Percentiles rank a stretch among this genome's conserved stretches.
These are phyloP conservation scores for Phoma herbarum DNA, from an alignment of 2,329 filamentous ascomycete genomes.

Conservation along the genomic window DNA sequence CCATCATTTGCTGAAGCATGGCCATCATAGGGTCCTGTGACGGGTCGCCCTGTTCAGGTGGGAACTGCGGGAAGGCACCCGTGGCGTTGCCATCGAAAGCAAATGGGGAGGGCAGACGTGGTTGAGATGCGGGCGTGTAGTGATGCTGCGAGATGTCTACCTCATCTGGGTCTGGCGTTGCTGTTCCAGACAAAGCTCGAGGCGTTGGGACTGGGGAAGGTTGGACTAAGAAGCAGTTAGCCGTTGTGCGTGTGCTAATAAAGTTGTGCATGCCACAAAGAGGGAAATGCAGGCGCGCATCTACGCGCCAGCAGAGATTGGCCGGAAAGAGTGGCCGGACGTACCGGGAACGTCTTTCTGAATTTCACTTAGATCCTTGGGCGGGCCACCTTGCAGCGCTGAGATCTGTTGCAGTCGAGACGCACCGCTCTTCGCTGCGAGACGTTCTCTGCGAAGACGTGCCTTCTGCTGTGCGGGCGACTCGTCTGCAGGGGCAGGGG, in stretches of 20 bases:
- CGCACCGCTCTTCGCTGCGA: conserved; percentile 79
- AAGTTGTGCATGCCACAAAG: conserved; percentile 2
- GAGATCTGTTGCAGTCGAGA: conserved; percentile 79
- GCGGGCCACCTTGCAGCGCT: conserved; percentile 66
- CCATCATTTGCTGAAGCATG: conserved; percentile 79
- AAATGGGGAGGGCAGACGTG: conserved; percentile 51
- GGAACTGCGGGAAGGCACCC: conserved; percentile 27
- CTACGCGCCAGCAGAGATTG: conserved; percentile 3
- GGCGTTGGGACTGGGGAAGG: conserved; percentile 33
- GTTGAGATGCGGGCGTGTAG: conserved; percentile 64
- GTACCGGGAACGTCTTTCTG: conserved; percentile 48
- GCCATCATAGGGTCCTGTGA: conserved; percentile 74
- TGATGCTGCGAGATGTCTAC: conserved; percentile 81
- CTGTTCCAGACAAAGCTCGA: conserved; percentile 36
- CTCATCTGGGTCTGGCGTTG: conserved; percentile 71
- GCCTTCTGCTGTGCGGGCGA: conserved; percentile 65
- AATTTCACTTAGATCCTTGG: conserved; percentile 46
- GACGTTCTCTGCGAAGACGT: conserved; percentile 78
- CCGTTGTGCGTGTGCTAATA: conserved; percentile 13
- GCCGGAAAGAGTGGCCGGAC: background rate
- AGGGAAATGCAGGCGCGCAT: conserved; percentile 2
- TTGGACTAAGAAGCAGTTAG: conserved; percentile 39
- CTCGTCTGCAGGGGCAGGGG: conserved; percentile 35
- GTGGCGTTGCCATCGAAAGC: conserved; percentile 39
- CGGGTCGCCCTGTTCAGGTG: conserved; percentile 30